These are phyloP conservation scores for Hansenula anomala DNA, from an alignment of 1,139 yeast genomes.

Conservation along the genomic window DNA sequence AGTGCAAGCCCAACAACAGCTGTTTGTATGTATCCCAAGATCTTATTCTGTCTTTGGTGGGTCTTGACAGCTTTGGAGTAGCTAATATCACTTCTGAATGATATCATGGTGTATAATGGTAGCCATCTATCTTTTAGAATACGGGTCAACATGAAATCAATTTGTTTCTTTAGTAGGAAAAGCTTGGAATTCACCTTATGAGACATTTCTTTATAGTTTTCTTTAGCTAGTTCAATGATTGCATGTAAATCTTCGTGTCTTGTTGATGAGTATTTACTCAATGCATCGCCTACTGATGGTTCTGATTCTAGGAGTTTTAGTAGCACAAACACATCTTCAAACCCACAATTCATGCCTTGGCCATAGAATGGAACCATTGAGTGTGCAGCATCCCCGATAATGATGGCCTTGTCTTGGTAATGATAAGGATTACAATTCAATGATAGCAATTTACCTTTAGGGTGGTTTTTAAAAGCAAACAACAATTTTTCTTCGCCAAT, in stretches of 20 bases:
- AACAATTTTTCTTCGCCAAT: constrained; percentile 58
- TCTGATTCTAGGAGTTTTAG: constrained; percentile 48
- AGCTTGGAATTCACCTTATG: constrained; percentile 65
- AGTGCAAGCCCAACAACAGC: constrained; percentile 8
- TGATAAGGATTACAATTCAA: constrained; percentile 67
- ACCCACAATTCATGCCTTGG: constrained; percentile 96
- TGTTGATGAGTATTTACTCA: constrained; percentile 47
- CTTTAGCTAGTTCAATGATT: constrained; percentile 73
- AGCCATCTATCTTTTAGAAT: constrained; percentile 62
- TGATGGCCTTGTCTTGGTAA: constrained; percentile 54
- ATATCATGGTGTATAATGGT: constrained; percentile 89
- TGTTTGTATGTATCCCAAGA: constrained; percentile 23
- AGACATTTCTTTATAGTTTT: constrained; percentile 86
- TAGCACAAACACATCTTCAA: constrained; percentile 78
- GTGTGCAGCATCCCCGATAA: constrained; percentile 93
- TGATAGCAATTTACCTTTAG: constrained; percentile 73
- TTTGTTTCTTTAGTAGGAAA: constrained; percentile 59
- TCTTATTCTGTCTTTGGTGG: constrained; percentile 44
- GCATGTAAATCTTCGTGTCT: constrained; percentile 70
- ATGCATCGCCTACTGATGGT: constrained; percentile 44
- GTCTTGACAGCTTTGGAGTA: constrained; percentile 67
- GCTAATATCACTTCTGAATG: constrained; percentile 78
- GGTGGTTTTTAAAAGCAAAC: constrained; percentile 53
- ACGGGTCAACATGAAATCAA: constrained; percentile 64
- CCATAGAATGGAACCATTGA: constrained; percentile 97